Percentiles rank a stretch among this genome's conserved stretches.
These are phyloP conservation scores for Coleophoma cylindrospora DNA, from an alignment of 2,329 filamentous ascomycete species.

Conservation along the genomic window DNA sequence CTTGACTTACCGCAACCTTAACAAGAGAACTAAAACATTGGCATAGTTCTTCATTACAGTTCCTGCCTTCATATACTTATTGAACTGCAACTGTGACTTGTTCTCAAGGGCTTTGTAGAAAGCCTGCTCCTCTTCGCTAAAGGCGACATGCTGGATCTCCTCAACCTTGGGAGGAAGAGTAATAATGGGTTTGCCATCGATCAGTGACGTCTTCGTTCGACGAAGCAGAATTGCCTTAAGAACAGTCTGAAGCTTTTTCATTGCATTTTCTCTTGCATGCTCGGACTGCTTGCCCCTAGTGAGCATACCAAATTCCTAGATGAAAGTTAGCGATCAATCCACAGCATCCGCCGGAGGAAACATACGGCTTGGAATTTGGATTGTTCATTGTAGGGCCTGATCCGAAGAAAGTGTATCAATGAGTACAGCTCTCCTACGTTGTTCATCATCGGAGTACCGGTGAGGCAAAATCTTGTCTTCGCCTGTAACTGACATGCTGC, in stretches of 20 bases:
- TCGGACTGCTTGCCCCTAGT: slow-evolving; percentile 14
- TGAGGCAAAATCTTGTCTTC: slow-evolving; percentile 67
- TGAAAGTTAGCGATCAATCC: background rate
- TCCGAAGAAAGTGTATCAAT: slow-evolving; percentile 70
- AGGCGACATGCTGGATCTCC: slow-evolving; percentile 56
- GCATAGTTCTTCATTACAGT: slow-evolving; percentile 71
- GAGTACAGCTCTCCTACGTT: slow-evolving; percentile 72
- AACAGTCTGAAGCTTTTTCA: slow-evolving; percentile 68
- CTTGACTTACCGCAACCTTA: slow-evolving; percentile 47
- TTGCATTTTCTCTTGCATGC: slow-evolving; percentile 38
- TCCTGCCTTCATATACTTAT: slow-evolving; percentile 66
- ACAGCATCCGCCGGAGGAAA: slow-evolving; percentile 9
- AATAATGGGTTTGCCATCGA: slow-evolving; percentile 76
- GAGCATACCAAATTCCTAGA: slow-evolving; percentile 20
- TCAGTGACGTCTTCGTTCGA: slow-evolving; percentile 71
- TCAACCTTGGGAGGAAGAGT: slow-evolving; percentile 61
- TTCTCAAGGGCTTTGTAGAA: slow-evolving; percentile 65
- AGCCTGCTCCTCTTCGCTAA: slow-evolving; percentile 58
- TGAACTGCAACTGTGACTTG: slow-evolving; percentile 66
- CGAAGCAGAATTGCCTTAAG: slow-evolving; percentile 78
- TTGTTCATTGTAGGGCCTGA: slow-evolving; percentile 67
- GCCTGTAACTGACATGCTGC: slow-evolving; percentile 55
- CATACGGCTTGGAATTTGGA: slow-evolving; percentile 52
- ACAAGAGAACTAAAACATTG: slow-evolving; percentile 71
- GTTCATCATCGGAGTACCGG: slow-evolving; percentile 88